Evolutionary conservation across 2,329 filamentous ascomycete species (phyloP), one percentile per base, ranked within the genome.

Genomic region (Dothistroma septosporum): DNA sequence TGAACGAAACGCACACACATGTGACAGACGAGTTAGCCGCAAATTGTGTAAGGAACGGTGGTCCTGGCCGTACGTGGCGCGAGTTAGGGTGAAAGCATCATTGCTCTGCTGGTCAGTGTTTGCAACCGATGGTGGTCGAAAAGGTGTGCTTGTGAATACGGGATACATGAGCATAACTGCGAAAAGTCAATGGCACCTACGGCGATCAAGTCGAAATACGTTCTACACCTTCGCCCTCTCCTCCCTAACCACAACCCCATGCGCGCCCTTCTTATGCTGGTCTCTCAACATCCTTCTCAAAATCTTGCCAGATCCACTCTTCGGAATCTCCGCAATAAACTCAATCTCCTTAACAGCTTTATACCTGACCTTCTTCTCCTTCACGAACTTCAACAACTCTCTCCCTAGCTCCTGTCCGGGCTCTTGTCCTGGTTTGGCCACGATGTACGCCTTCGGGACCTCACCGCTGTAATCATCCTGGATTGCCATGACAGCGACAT

Each of bases 401-500:
- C 66, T 67, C 48, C 33, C 65, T 52, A 57, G 55, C 2, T 72
- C 61, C 54, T 75, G 76, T 0, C 70, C 76, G 7, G 77, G 61
- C 14, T 49, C 70, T 58, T 4, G 68, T 68, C 63, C 63, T 0
- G 74, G 73, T 0, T 74, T 73, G 31, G 67, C 54, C 14, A 73
- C 69, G 12, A 75, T 60, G 53, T 73, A 74, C 0, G 70, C 73
- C 24, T 73, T 66, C 1, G 73, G 73, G 4, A 74, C 59, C 44
- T 75, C 73, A 55, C 77, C 75, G 81, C 0, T 87, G 77, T 62
- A 66, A 4, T 67, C 67, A 47, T 60, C 74, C 61, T 58, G 72
- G 60, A 82, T 72, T 1, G 80, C 80, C 54, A 82, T 77, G 6
- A 83, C 80, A 0, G 79, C 81, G 0, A 77, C 77, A 61, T 82